Evolutionary conservation across 441 rosid species (phyloP).

Genomic region (Populus hybrid): DNA sequence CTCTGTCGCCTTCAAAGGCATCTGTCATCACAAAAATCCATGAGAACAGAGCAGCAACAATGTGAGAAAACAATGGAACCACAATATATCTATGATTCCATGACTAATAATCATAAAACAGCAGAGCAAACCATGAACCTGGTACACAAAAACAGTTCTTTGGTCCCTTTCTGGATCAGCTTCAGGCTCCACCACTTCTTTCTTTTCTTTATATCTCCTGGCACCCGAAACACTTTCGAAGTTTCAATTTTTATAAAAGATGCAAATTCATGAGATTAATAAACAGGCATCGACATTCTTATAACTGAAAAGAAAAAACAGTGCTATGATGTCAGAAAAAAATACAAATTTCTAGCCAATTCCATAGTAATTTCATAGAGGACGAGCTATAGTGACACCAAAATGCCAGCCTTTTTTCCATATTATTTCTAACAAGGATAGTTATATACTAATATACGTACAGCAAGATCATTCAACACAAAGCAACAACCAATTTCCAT

Average conservation of each 20-base stretch:
- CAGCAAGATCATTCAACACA: background rate
- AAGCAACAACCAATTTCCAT: background rate
- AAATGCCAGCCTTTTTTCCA: background rate
- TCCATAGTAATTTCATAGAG: background rate
- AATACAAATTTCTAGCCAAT: background rate
- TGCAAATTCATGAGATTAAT: background rate
- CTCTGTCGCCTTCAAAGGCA: constrained; percentile 92
- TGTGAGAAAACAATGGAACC: constrained; percentile 3
- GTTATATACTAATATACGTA: background rate
- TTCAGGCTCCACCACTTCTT: constrained; percentile 72
- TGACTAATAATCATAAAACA: background rate
- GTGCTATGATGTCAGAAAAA: background rate
- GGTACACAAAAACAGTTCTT: constrained; percentile 94
- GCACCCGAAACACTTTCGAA: constrained; percentile 5
- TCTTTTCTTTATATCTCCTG: constrained; percentile 81
- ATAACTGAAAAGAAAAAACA: background rate
- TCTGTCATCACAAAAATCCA: constrained; percentile 40
- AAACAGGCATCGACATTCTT: background rate
- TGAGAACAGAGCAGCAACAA: constrained; percentile 5
- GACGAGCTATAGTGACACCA: background rate
- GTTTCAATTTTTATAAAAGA: background rate
- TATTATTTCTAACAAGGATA: background rate
- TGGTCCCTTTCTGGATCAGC: constrained; percentile 98
- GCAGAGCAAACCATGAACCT: constrained; percentile 38
- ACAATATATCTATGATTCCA: background rate